These are phyloP conservation scores for Phytophthora uliginosa DNA, from an alignment of 352 stramenopile species.

Conservation along the genomic window DNA sequence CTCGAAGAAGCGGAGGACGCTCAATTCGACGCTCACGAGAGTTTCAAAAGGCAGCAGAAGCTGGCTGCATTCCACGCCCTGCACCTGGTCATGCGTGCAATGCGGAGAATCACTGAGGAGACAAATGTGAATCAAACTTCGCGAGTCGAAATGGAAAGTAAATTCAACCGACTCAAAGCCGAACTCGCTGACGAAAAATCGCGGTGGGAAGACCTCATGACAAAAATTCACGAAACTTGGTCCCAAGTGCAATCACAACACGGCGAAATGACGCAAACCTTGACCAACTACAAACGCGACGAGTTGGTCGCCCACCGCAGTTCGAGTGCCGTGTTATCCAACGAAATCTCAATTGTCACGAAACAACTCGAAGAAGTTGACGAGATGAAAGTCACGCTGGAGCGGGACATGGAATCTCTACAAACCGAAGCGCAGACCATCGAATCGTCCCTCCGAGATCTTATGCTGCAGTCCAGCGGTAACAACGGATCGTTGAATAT, in stretches of 20 bases:
- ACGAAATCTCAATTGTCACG: constrained; percentile 76
- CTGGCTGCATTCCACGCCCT: constrained; percentile 65
- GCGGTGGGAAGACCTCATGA: constrained; percentile 40
- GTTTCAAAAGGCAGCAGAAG: constrained; percentile 66
- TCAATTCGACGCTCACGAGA: constrained; percentile 75
- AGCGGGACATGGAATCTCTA: constrained; percentile 67
- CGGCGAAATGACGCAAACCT: constrained; percentile 70
- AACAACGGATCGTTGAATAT: constrained; percentile 55
- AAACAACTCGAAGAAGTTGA: constrained; percentile 85
- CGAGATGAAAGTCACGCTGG: constrained; percentile 63
- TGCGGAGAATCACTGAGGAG: constrained; percentile 43
- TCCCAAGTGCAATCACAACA: constrained; percentile 49
- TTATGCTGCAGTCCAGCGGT: constrained; percentile 60
- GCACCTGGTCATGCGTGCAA: constrained; percentile 49
- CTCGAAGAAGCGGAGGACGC: constrained; percentile 82
- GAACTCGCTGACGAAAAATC: constrained; percentile 39
- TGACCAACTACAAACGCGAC: constrained; percentile 88
- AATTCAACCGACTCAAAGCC: constrained; percentile 18
- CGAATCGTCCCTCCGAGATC: constrained; percentile 63
- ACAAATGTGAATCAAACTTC: constrained; percentile 26
- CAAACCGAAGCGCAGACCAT: constrained; percentile 68
- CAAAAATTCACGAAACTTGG: constrained; percentile 46
- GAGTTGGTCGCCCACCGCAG: constrained; percentile 82
- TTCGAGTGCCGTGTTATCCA: constrained; percentile 74
- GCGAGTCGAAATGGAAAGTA: constrained; percentile 25